Base-by-base conservation (phyloP, 2,329 filamentous ascomycete species). In the Penicillium nordicum region DNA sequence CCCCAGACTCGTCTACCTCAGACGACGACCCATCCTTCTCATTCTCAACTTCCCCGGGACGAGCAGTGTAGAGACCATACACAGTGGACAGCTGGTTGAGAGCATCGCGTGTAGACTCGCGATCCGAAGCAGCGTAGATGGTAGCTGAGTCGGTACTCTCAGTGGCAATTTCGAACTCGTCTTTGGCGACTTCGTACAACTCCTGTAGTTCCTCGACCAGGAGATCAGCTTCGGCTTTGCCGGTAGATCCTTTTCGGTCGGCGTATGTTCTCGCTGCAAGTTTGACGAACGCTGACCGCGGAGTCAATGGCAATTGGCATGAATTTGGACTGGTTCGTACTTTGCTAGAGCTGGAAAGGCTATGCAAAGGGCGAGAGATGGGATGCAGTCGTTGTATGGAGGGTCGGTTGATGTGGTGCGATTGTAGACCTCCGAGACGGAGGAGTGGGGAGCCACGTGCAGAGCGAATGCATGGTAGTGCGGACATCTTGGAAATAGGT, bases 141-240 rank as follows among this genome's bases (percentile, higher is more conserved):
- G 77, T 76, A 1, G 72, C 67, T 30, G 67, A 69, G 40, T 78
- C 73, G 1, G 78, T 79, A 58, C 76, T 78, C 53, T 80, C 78
- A 0, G 73, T 72, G 4, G 78, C 78, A 58, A 80, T 80, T 67
- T 80, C 78, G 55, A 80, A 78, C 63, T 80, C 78, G 61, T 80
- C 78, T 57, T 74, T 73, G 4, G 78, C 76, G 0, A 73, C 74
- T 53, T 76, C 73, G 59, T 69, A 75, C 59, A 74, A 63, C 46
- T 74, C 72, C 60, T 74, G 70, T 3, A 75, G 30, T 54, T 75
- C 72, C 29, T 74, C 72, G 45, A 74, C 69, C 14, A 74, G 62
- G 5, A 67, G 55, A 50, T 75, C 72, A 0, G 66, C 65, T 49
- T 70, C 65, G 10, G 60, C 56, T 58, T 68, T 71, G 8, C 65